A percentile compares a stretch with the other conserved stretches of the same genome.
phyloP scores from a whole-genome alignment of 2,329 filamentous ascomycete genomes.

The Paraconiothyrium sp. region DNA sequence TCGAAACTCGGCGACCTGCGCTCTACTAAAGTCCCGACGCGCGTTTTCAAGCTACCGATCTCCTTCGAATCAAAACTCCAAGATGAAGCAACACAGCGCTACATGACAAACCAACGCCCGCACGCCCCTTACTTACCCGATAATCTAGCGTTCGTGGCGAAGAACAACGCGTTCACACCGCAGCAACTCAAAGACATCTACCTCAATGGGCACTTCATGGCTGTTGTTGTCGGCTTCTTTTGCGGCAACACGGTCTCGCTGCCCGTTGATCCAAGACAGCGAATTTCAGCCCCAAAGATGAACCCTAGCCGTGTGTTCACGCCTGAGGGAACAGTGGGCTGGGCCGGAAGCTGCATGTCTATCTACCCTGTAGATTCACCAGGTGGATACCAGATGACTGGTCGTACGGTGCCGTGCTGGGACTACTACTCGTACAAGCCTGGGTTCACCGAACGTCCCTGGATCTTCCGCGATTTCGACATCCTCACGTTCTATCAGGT shows the following conservation, averaged over 20 bases:
- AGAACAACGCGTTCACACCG: slow-evolving; percentile 63
- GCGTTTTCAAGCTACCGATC: slow-evolving; percentile 55
- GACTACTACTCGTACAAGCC: slow-evolving; percentile 64
- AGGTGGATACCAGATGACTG: slow-evolving; percentile 65
- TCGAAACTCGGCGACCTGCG: slow-evolving; percentile 54
- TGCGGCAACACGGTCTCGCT: slow-evolving; percentile 62
- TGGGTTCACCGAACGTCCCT: slow-evolving; percentile 60
- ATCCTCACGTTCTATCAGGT: slow-evolving; percentile 66
- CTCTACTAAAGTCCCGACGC: slow-evolving; percentile 53
- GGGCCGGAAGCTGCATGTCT: slow-evolving; percentile 64
- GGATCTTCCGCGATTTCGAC: slow-evolving; percentile 68
- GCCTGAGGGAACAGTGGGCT: slow-evolving; percentile 64
- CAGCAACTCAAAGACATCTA: slow-evolving; percentile 62
- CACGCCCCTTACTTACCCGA: slow-evolving; percentile 70
- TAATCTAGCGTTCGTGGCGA: slow-evolving; percentile 67
- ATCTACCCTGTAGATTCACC: slow-evolving; percentile 67
- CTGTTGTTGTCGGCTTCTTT: slow-evolving; percentile 65
- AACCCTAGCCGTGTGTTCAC: slow-evolving; percentile 67
- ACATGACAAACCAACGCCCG: slow-evolving; percentile 68
- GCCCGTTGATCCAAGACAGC: slow-evolving; percentile 63
- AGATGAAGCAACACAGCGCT: slow-evolving; percentile 65
- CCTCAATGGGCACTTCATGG: slow-evolving; percentile 61
- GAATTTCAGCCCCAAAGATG: slow-evolving; percentile 65
- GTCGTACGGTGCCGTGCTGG: slow-evolving; percentile 62
- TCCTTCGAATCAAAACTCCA: slow-evolving; percentile 55